Percentiles rank a stretch among this genome's conserved stretches.
Evolutionary conservation across 2,329 filamentous ascomycete species (phyloP).

Genomic region (Verticillium klebahnii): DNA sequence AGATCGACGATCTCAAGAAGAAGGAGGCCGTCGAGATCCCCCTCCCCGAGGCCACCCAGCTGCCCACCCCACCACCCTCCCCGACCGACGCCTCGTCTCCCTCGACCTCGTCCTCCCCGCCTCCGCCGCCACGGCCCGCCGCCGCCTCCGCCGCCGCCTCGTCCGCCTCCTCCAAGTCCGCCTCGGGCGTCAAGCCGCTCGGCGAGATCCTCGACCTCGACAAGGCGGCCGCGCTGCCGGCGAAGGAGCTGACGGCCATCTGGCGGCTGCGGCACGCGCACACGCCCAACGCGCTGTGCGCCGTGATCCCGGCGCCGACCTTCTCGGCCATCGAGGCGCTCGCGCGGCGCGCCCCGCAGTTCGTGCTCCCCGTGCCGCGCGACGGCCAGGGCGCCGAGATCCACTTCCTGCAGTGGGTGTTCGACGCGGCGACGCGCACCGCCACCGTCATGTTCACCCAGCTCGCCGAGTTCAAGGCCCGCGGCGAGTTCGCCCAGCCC

Average conservation of each 20-base stretch:
- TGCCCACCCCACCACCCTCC: constrained; percentile 20
- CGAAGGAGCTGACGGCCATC: constrained; percentile 77
- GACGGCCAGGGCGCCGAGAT: constrained; percentile 72
- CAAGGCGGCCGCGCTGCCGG: constrained; percentile 68
- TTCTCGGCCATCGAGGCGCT: constrained; percentile 68
- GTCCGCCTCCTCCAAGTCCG: constrained; percentile 18
- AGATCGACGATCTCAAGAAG: constrained; percentile 68
- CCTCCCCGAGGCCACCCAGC: constrained; percentile 18
- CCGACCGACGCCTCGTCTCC: constrained; percentile 9
- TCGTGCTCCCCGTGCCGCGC: constrained; percentile 83
- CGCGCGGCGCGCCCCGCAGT: constrained; percentile 75
- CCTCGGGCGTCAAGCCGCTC: constrained; percentile 37
- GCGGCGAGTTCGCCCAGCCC: constrained; percentile 83
- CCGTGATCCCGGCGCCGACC: constrained; percentile 68
- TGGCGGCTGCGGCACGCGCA: constrained; percentile 86
- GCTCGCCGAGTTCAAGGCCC: constrained; percentile 85
- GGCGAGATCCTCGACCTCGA: constrained; percentile 66
- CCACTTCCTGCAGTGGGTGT: constrained; percentile 95
- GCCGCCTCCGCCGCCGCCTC: constrained; percentile 9
- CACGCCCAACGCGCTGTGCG: constrained; percentile 74
- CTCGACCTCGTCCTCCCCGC: constrained; percentile 7
- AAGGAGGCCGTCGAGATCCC: constrained; percentile 30
- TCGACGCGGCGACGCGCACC: constrained; percentile 61
- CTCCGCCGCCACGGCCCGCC: constrained; percentile 15
- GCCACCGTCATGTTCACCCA: constrained; percentile 88